Percentiles rank a stretch among this genome's conserved stretches.
Evolutionary conservation across 441 rosid species (phyloP).

Genomic region (Jatropha podagrica): DNA sequence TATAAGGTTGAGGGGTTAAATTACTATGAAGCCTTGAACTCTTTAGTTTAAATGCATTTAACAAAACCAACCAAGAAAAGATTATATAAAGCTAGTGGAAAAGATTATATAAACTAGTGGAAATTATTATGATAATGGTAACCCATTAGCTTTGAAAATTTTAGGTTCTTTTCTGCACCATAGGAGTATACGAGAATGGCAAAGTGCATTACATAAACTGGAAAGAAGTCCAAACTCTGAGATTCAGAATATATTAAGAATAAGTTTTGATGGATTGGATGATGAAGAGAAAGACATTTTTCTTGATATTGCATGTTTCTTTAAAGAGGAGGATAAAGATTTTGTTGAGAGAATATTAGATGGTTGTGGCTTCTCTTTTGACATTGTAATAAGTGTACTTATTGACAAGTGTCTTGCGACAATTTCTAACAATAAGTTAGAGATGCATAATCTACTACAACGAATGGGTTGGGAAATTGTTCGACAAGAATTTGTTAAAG

Average conservation of each 20-base stretch:
- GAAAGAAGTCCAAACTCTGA: not conserved
- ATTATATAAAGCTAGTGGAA: not conserved
- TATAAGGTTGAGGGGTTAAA: slow-evolving; percentile 1
- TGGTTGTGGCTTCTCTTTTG: not conserved
- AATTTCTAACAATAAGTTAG: not conserved
- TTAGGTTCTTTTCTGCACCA: not conserved
- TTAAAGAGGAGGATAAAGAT: not conserved
- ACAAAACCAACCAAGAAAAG: not conserved
- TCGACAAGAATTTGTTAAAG: not conserved
- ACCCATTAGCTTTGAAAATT: not conserved
- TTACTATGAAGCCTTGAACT: not conserved
- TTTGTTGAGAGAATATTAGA: not conserved
- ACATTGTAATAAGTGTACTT: not conserved
- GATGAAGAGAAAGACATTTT: not conserved
- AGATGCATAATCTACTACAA: slow-evolving; percentile 1
- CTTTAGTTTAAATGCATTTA: not conserved
- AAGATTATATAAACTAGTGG: no score
- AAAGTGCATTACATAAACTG: not conserved
- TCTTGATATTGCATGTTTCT: slow-evolving; percentile 5
- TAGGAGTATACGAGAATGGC: not conserved
- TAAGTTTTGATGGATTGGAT: not conserved
- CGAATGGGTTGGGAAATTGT: not conserved
- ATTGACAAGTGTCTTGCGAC: not conserved
- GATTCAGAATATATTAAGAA: not conserved
- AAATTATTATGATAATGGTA: not conserved